phyloP scores from a whole-genome alignment of 2,329 filamentous ascomycete species.

The Coniochaeta sp. region DNA sequence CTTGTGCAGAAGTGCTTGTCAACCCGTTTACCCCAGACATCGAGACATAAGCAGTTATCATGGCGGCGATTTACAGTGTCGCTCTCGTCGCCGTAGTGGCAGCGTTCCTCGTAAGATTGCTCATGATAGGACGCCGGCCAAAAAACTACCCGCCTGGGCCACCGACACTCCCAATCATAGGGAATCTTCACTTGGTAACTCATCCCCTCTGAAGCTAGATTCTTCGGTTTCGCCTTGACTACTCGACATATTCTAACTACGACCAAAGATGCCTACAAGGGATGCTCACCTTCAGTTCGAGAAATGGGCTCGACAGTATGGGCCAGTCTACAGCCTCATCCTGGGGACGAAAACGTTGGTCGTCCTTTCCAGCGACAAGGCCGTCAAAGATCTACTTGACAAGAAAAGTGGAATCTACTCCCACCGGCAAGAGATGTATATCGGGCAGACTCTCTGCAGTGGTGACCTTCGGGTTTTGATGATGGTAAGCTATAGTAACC shows the following conservation, averaged over 20 bases:
- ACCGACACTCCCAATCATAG: conserved; percentile 17
- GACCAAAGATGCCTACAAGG: conserved; percentile 11
- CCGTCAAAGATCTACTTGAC: conserved; percentile 18
- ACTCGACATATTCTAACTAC: too few species aligned
- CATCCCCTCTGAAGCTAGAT: neutral
- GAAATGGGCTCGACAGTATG: conserved; percentile 16
- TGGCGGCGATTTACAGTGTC: conserved; percentile 5
- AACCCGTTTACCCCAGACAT: neutral
- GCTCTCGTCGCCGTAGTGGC: conserved; percentile 9
- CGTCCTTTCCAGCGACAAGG: conserved; percentile 15
- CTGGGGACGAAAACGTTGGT: conserved; percentile 15
- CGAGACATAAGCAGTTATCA: neutral
- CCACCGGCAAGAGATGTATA: conserved; percentile 15
- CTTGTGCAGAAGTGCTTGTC: neutral
- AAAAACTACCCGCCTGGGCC: conserved; percentile 18
- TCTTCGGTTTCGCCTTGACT: too few species aligned
- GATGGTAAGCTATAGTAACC: conserved; percentile 6
- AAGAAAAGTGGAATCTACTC: conserved; percentile 18
- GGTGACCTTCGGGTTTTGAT: conserved; percentile 16
- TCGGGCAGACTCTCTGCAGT: conserved; percentile 15
- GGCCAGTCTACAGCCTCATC: conserved; percentile 17
- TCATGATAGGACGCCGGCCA: conserved; percentile 13
- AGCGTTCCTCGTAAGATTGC: conserved; percentile 11
- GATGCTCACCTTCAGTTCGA: conserved; percentile 17
- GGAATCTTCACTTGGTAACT: conserved; percentile 17